Conservation (phyloP, 768 basidiomycete species). For the Xerocomus spinulosus region DNA sequence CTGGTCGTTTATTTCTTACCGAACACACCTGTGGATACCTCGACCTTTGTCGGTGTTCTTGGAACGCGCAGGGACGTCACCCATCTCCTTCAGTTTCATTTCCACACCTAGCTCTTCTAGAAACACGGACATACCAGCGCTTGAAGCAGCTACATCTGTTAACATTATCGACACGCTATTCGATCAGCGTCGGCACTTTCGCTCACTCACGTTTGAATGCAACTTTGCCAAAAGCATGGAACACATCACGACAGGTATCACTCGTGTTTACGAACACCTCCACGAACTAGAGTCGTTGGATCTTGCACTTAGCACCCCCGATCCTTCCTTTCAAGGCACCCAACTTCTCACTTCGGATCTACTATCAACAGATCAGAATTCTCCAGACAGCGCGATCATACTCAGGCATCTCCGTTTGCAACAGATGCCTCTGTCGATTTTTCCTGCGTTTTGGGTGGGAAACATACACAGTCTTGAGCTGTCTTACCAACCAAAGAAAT, state of each 20-base stretch:
- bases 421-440: constrained; percentile 37
- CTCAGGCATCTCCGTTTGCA: constrained; percentile 38
- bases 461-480: constrained; percentile 43
- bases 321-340: constrained; percentile 27
- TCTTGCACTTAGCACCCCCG: constrained; percentile 22
- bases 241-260: constrained; percentile 22
- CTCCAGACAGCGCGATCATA: constrained; percentile 1
- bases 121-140: constrained; percentile 12
- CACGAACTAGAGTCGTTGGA: constrained; percentile 27
- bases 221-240: constrained; percentile 27
- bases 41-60: constrained; percentile 29
- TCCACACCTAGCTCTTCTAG: constrained; percentile 11
- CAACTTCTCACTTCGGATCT: constrained; percentile 21
- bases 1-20: constrained; percentile 40
- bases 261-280: constrained; percentile 12
- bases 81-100: constrained; percentile 35
- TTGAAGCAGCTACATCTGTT: constrained; percentile 18
- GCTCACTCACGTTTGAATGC: constrained; percentile 34
- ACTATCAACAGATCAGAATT: constrained; percentile 9
- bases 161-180: constrained; percentile 24
- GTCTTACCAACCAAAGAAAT: constrained; percentile 33
- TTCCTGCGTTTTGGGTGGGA: constrained; percentile 35
- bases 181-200: constrained; percentile 26
- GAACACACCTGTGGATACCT: constrained; percentile 22
- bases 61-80: constrained; percentile 32